A percentile compares a stretch with the other conserved stretches of the same genome.
These are phyloP conservation scores for Planoprotostelium fungivorum DNA, from an alignment of 78 protist species.

Conservation along the genomic window DNA sequence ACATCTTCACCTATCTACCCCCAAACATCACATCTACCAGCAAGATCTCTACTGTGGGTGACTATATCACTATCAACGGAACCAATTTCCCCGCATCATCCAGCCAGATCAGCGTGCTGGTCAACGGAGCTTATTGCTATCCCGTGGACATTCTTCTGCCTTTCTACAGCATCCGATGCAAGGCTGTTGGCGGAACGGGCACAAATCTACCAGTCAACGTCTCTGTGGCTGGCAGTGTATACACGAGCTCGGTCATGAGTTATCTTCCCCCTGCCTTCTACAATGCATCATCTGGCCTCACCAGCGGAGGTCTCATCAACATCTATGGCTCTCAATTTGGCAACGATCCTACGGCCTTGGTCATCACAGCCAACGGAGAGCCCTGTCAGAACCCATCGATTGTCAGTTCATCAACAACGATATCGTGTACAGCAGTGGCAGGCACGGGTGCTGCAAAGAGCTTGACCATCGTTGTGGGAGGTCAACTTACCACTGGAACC, in stretches of 20 bases:
- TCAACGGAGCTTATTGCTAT: neutral
- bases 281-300: neutral
- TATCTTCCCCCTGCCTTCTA: neutral
- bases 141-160: neutral
- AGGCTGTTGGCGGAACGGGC: neutral
- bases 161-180: neutral
- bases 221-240: neutral
- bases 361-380: neutral
- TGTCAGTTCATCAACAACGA: neutral
- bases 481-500: neutral
- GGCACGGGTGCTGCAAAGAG: neutral
- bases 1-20: neutral
- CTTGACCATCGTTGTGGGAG: neutral
- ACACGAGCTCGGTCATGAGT: neutral
- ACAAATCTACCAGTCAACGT: neutral
- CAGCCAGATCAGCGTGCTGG: neutral
- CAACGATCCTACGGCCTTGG: neutral
- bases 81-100: neutral
- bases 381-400: neutral
- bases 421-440: neutral
- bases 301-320: neutral
- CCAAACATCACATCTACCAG: neutral
- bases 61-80: neutral
- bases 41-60: neutral
- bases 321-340: neutral